Conservation (phyloP, 2,329 filamentous ascomycete species). For the Talaromyces albobiverticillius region DNA sequence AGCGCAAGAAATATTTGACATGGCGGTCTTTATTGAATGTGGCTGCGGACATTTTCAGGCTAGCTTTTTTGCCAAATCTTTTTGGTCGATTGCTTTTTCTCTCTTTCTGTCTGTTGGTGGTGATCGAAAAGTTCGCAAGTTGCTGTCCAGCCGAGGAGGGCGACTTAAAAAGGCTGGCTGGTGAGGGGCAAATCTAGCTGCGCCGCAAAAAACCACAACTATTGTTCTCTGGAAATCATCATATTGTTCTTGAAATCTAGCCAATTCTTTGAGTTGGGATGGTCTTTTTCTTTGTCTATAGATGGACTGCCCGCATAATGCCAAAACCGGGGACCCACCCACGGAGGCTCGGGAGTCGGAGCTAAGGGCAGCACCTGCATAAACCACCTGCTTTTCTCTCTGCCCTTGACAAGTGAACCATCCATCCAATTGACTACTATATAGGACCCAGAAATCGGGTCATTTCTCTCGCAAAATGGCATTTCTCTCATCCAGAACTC, state of each 20-base stretch:
- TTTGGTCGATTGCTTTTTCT: neutral
- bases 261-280: too few species aligned
- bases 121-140: neutral
- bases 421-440: neutral
- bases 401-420: neutral
- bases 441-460: too few species aligned
- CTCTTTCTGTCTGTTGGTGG: neutral
- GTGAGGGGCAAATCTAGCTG: neutral
- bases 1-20: slow-evolving; percentile 89
- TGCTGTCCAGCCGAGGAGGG: neutral
- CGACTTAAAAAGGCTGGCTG: neutral
- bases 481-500: slow-evolving; percentile 73
- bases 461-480: slow-evolving; percentile 70
- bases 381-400: too few species aligned
- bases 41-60: slow-evolving; percentile 25
- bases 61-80: too few species aligned
- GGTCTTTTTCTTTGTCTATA: neutral
- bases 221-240: slow-evolving; percentile 5
- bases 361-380: too few species aligned
- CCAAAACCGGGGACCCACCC: neutral
- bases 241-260: neutral
- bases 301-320: neutral
- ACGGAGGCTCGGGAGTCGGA: too few species aligned
- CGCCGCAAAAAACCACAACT: slow-evolving; percentile 1
- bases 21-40: slow-evolving; percentile 59